Conservation (phyloP, 176 grass and related monocot species). For the Thalia dealbata region DNA sequence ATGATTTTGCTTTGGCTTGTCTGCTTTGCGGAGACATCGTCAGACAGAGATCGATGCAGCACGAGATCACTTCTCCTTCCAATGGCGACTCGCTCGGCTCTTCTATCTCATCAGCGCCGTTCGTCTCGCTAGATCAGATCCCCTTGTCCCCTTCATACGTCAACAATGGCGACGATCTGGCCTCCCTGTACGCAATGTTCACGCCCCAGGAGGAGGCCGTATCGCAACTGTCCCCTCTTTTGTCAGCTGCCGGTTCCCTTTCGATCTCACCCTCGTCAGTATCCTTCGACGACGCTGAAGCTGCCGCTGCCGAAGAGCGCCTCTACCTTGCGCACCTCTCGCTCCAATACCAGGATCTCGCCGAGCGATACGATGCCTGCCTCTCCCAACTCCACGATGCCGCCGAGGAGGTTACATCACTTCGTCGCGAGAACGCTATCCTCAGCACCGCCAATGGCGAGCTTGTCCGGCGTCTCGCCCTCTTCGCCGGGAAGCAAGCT, state of each 20-base stretch:
- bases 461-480: slow-evolving; percentile 40
- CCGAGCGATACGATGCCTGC: slow-evolving; percentile 76
- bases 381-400: slow-evolving; percentile 70
- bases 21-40: slow-evolving; percentile 16
- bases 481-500: slow-evolving; percentile 35
- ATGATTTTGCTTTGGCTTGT: background rate
- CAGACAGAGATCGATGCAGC: slow-evolving; percentile 45
- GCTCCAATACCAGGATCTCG: slow-evolving; percentile 79
- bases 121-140: slow-evolving; percentile 43
- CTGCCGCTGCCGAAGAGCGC: slow-evolving; percentile 32
- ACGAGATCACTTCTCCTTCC: slow-evolving; percentile 31
- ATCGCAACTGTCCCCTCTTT: slow-evolving; percentile 23
- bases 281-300: slow-evolving; percentile 27
- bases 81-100: slow-evolving; percentile 48
- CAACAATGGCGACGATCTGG: slow-evolving; percentile 33
- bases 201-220: slow-evolving; percentile 40
- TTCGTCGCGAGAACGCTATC: slow-evolving; percentile 58
- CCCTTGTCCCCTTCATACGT: slow-evolving; percentile 39
- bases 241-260: slow-evolving; percentile 41
- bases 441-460: slow-evolving; percentile 64
- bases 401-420: slow-evolving; percentile 41
- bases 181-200: slow-evolving; percentile 45
- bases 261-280: slow-evolving; percentile 62
- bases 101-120: slow-evolving; percentile 41
- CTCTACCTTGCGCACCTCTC: slow-evolving; percentile 68